Conservation (phyloP, 345 rosid genomes). For the Kernera saxatilis region DNA sequence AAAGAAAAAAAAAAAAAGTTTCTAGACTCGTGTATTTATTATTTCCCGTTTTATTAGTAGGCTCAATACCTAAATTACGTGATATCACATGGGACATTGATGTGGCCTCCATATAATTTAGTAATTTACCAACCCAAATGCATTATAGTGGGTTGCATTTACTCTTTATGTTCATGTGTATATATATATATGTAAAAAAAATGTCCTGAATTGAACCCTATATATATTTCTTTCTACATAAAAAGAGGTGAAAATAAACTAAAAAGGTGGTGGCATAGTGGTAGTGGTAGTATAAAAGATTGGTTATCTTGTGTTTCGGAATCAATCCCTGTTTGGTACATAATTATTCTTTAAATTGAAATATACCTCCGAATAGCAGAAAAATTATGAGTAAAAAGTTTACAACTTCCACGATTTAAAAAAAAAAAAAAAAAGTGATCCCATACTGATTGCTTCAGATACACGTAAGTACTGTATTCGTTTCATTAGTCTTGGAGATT, state of each 20-base stretch:
- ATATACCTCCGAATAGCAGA: too few species aligned
- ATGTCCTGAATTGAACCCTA: too few species aligned
- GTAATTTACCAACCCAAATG: constrained; percentile 20
- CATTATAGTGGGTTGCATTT: constrained; percentile 5
- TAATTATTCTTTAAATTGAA: too few species aligned
- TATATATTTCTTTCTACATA: background rate
- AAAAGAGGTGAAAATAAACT: background rate
- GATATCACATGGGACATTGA: constrained; percentile 28
- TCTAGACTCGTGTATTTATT: constrained; percentile 4
- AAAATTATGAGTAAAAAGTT: too few species aligned
- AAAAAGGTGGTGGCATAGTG: too few species aligned
- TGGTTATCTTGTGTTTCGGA: too few species aligned
- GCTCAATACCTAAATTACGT: constrained; percentile 8
- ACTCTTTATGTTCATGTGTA: background rate
- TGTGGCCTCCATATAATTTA: constrained; percentile 29
- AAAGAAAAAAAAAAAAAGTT: background rate
- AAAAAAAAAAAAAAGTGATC: too few species aligned
- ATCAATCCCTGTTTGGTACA: too few species aligned
- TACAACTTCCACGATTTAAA: too few species aligned
- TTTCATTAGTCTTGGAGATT: background rate
- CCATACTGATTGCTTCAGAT: background rate
- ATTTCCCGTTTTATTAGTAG: background rate
- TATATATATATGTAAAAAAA: too few species aligned
- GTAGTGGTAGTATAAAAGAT: too few species aligned
- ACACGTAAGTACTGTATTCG: background rate